Percentiles rank a stretch among this genome's conserved stretches.
These are phyloP conservation scores for Nicotiana tabacum DNA, from an alignment of 257 asterid genomes.

Conservation along the genomic window DNA sequence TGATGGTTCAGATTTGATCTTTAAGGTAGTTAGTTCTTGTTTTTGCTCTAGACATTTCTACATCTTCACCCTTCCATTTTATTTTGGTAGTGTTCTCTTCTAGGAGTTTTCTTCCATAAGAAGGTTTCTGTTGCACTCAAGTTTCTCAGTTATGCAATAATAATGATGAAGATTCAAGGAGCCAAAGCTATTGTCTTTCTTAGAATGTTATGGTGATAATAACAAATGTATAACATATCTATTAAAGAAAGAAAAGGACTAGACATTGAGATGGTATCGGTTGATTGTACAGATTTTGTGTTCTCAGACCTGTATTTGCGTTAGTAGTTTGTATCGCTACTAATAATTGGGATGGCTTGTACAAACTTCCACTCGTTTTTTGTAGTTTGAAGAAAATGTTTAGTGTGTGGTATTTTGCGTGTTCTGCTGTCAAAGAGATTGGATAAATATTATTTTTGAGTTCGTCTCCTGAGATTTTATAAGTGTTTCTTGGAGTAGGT, in stretches of 20 bases:
- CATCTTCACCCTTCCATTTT: conserved; percentile 1
- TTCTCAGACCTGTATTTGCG: neutral
- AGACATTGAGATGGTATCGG: neutral
- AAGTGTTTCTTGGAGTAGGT: conserved; percentile 1
- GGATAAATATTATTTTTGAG: neutral
- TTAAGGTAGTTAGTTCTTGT: conserved; percentile 41
- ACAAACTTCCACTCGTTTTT: neutral
- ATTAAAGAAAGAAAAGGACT: neutral
- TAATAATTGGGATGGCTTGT: neutral
- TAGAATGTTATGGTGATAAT: neutral
- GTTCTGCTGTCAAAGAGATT: neutral
- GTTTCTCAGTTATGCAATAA: neutral
- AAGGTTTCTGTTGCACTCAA: conserved; percentile 1
- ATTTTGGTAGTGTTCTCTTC: neutral
- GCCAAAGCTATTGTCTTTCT: neutral
- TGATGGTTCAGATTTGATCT: conserved; percentile 28
- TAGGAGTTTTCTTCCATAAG: neutral
- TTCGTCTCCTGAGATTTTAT: neutral
- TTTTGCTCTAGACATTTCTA: neutral
- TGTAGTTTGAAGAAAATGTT: neutral
- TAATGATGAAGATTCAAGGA: neutral
- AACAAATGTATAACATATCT: neutral
- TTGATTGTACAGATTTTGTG: neutral
- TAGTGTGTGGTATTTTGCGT: neutral
- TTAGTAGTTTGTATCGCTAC: neutral